Base-by-base conservation (phyloP, 106 monocot species). In the Dioscorea zingiberensis region DNA sequence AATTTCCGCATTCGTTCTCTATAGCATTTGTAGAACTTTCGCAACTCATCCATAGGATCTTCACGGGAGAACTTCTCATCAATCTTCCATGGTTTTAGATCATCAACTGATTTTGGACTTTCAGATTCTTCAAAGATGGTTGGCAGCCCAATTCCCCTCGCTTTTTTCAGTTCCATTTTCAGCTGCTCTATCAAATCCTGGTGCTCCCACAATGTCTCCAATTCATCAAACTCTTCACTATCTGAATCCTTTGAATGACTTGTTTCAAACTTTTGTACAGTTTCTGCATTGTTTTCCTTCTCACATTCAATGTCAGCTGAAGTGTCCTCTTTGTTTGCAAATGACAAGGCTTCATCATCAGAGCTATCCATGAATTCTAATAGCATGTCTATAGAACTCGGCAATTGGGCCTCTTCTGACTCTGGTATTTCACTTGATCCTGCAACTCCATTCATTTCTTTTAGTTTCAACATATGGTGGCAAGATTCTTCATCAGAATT, bases 181-280 rank as follows among this genome's bases (percentile, higher is more conserved):
- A 92, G 79, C 56, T 88, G 85, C 54, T 92, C 83, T 22, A 97
- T 88, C 47, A 97, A 59, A 62, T 92, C 92, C 49, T 92, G 84
- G 54, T 97, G 85, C 69, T 89, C 92, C 91, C 91, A 92, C 2
- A 88, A 44, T 14, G 59, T 13, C 1, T 80, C 80, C 22, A 86
- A 85, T 0, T 64, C 70, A 54, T 76, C 51, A 30, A 68, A 59
- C 46, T 76, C 71, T 1, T 58, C 51, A 51, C 19, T 5, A 6
- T 18, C 13, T 10, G 21, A 45, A 3, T 62, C 21, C 13, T 71
- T 21, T 14, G 24, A 4, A 3, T 26, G 0, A 10, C 30, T 30
- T 47, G 58, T 67, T 60, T 76, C 48, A 46, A 16, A 32, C 19
- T 61, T 47, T 28, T 55, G 62, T n/a, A 14, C 0, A 47, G 13